Base-by-base conservation (phyloP, 2,329 filamentous ascomycete species). In the Pseudogymnoascus sp. region DNA sequence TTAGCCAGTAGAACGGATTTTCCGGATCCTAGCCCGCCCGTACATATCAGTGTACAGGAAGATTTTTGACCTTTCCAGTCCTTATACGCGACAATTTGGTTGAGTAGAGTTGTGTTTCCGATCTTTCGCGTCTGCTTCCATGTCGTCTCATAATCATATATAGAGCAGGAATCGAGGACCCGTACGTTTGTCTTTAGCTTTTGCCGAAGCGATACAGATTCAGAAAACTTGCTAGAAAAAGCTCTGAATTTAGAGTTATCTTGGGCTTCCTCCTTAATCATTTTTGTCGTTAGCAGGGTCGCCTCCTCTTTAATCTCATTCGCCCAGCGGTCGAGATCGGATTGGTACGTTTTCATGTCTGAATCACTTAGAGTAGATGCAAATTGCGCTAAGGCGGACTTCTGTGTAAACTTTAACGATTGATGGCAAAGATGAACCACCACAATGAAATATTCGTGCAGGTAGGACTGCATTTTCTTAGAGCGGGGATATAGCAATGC, bases 1-100 rank as follows among this genome's bases (percentile, higher is more conserved):
- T 79, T 80, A 1, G 78, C 78, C 4, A 80, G 57, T 6, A 77
- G 60, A 1, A 80, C 77, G 0, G 79, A 79, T 64, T 80, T 80
- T 0, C 78, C 78, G 0, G 74, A 76, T 1, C 78, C 78, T 0
- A 80, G 68, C 53, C 76, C 79, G 3, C 78, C 78, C 9, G 62
- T 71, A 31, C 69, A 75, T 0, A 79, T 1, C 0, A 80, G 64
- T 0, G 76, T 76, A 40, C 61, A 66, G 31, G 73, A 67, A 26
- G 63, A 17, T 17, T 61, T 23, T 26, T 42, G n/a, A 7, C 11
- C 62, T 67, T 67, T 76, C 74, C 73, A 76, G 5, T 68, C 47
- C 42, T 66, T 44, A 59, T 76, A 76, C 42, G 69, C 65, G 6
- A 36, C 8, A 10, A 1, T 62, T 61, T 66, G 62, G 0, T 17